Evolutionary conservation across 257 asterid species (phyloP), one percentile per base, ranked within the genome.

Genomic region (Haberlea rhodopensis): DNA sequence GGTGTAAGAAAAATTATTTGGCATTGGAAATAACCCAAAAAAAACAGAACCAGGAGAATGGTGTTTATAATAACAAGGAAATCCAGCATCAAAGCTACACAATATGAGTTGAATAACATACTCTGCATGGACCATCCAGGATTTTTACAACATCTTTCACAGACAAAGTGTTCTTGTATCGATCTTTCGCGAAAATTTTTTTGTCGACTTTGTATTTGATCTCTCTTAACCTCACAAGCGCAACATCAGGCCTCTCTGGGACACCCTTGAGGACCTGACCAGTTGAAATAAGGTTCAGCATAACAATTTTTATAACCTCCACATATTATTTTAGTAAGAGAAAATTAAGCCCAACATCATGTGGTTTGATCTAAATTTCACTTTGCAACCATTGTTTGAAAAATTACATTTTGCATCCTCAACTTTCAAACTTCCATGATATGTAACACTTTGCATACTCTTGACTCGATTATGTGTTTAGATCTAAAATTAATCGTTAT

Each of bases 51-150:
- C 16, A 54, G 43, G 62, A 60, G 31, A 45, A 63, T 40, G 26
- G 20, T 48, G 23, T 53, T 31, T 26, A 24, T 27, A 20, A 20
- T 31, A 68, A 45, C 31, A 66, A 53, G 1, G 18, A 32, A 66
- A 29, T 26, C 26, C 21, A 56, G 37, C 48, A 51, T 25, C 52
- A 57, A 20, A 62, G 65, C 49, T 15, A 43, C 52, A 62, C 6
- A 28, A 60, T 24, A 31, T 51, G 23, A 57, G 27, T 28, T 23
- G 29, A 60, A 57, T 63, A 37, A 32, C 90, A 24, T 77, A 94
- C 99, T 85, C 75, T 81, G 68, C 89, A 87, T 2, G 99, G 96
- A 58, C 99, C 99, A 24, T 90, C 99, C 10, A 94, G 79, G 77
- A 94, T 79, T 77, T 84, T 94, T 48, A 86, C 96, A 49, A 86